Percentiles rank a stretch among this genome's conserved stretches.
Conservation (phyloP, 1,139 yeast genomes). For the Magnusiomyces sp. region DNA sequence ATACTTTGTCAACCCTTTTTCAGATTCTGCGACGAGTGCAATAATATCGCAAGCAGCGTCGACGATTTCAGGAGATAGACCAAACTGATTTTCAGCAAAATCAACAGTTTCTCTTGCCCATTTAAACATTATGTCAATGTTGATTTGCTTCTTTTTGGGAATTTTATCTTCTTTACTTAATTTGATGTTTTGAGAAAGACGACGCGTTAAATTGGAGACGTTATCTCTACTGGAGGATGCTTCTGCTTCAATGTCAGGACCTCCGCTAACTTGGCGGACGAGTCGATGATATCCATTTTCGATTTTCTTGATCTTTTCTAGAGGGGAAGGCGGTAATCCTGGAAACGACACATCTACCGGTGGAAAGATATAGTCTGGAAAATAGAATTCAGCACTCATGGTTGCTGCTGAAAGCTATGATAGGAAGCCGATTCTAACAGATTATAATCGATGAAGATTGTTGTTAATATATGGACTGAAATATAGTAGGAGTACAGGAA, state of each 20-base stretch:
- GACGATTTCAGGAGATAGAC: slow-evolving; percentile 21
- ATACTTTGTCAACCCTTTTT: slow-evolving; percentile 19
- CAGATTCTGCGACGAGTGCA: slow-evolving; percentile 19
- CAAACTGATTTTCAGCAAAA: slow-evolving; percentile 26
- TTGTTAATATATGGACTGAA: too few relatives aligned
- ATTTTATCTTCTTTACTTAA: slow-evolving; percentile 1
- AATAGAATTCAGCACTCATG: too few relatives aligned
- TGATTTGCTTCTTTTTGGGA: slow-evolving; percentile 1
- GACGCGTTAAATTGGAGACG: slow-evolving; percentile 11
- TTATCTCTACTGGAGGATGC: too few relatives aligned
- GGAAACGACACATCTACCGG: slow-evolving; percentile 23
- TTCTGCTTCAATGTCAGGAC: slow-evolving; percentile 7
- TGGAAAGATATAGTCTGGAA: slow-evolving; percentile 30
- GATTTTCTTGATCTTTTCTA: slow-evolving; percentile 23
- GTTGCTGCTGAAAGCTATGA: too few relatives aligned
- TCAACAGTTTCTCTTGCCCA: slow-evolving; percentile 32
- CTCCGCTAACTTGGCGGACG: slow-evolving; percentile 17
- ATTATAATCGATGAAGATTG: too few relatives aligned
- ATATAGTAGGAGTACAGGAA: too few relatives aligned
- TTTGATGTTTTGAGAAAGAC: slow-evolving; percentile 6
- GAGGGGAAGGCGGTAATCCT: slow-evolving; percentile 26
- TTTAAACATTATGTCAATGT: slow-evolving; percentile 10
- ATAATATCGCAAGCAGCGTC: slow-evolving; percentile 25
- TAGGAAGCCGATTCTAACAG: too few relatives aligned
- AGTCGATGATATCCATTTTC: slow-evolving; percentile 20